These are phyloP conservation scores for Eimeria mitis DNA, from an alignment of 169 alveolate genomes.

Conservation along the genomic window DNA sequence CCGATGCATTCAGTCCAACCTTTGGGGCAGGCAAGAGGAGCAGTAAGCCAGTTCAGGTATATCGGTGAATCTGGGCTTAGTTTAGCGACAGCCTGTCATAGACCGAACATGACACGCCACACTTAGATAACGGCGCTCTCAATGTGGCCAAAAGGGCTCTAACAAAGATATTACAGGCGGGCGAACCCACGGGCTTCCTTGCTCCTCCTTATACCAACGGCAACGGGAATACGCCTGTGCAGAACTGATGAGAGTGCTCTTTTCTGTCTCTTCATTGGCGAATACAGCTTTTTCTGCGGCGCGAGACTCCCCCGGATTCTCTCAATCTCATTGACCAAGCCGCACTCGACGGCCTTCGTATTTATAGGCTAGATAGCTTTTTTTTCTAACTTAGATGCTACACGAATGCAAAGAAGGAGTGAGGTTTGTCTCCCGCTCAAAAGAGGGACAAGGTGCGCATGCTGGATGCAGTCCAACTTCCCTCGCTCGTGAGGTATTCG, in stretches of 20 bases:
- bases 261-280: neutral
- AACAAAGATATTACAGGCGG: neutral
- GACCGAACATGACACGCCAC: neutral
- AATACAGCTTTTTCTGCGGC: neutral
- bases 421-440: neutral
- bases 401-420: neutral
- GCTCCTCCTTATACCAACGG: neutral
- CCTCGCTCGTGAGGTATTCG: neutral
- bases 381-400: neutral
- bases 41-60: neutral
- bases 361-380: neutral
- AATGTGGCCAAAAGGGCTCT: neutral
- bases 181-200: too few species aligned
- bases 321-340: neutral
- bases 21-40: neutral
- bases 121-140: neutral
- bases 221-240: neutral
- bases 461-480: neutral
- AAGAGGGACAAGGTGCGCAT: neutral
- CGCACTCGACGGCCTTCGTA: neutral
- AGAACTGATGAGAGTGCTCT: neutral
- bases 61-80: too few species aligned
- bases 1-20: neutral
- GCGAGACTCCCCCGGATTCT: neutral
- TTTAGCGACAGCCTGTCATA: neutral